phyloP scores from a whole-genome alignment of 202 grass and related monocot genomes.

The Brachypodium distachyon region DNA sequence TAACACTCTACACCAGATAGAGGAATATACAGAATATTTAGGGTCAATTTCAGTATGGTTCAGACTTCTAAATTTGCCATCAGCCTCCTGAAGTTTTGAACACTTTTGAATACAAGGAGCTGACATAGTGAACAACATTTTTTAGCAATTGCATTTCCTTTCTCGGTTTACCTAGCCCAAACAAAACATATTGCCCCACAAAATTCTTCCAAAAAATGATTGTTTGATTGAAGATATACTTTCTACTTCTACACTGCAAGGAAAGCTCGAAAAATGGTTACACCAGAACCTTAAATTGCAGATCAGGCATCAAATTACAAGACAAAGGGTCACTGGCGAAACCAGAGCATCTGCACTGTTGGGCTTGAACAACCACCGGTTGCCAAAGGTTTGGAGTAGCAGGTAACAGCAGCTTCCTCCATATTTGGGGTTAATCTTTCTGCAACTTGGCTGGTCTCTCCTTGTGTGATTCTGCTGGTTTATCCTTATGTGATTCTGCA shows the following conservation, averaged over 20 bases:
- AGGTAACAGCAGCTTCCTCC: not conserved
- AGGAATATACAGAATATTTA: too few relatives aligned
- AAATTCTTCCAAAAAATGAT: not conserved
- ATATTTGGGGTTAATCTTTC: conserved; percentile 16
- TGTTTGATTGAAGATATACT: not conserved
- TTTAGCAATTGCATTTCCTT: not conserved
- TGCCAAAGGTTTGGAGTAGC: not conserved
- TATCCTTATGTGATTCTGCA: conserved; percentile 40
- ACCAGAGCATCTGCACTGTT: not conserved
- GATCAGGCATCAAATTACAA: not conserved
- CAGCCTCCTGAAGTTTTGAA: too few relatives aligned
- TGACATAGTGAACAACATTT: too few relatives aligned
- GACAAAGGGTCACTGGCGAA: not conserved
- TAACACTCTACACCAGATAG: too few relatives aligned
- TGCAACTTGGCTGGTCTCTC: conserved; percentile 29
- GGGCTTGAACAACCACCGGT: not conserved
- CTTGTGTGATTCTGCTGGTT: conserved; percentile 33
- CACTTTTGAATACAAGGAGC: too few relatives aligned
- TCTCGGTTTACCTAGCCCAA: too few relatives aligned
- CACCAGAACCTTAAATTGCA: not conserved
- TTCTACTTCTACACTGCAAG: not conserved
- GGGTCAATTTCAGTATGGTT: too few relatives aligned
- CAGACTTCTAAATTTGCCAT: too few relatives aligned
- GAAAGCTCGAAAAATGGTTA: not conserved
- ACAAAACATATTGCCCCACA: not conserved